Conservation (phyloP, 2,329 filamentous ascomycete genomes). For the Trichoderma sp. region DNA sequence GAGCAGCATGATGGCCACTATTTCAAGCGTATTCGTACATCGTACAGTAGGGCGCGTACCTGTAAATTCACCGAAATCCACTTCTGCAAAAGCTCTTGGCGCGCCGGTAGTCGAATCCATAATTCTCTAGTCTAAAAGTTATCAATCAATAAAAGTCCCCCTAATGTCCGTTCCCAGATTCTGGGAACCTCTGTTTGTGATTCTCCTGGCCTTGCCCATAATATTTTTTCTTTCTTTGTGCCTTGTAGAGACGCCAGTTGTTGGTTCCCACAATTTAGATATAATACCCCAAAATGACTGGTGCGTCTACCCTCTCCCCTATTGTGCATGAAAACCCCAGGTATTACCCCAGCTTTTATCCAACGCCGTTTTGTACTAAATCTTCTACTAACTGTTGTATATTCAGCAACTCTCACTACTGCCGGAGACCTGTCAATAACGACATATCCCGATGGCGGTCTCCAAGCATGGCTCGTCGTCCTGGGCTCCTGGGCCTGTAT, state of each 20-base stretch:
- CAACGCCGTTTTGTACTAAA: not conserved
- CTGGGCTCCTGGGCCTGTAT: conserved; percentile 69
- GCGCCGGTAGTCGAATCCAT: conserved; percentile 3
- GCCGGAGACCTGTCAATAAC: conserved; percentile 13
- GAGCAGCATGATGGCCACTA: too few relatives aligned
- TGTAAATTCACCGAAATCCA: conserved; percentile 14
- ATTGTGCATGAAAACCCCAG: not conserved
- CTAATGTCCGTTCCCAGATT: not conserved
- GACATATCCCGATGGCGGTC: conserved; percentile 68
- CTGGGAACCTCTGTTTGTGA: conserved; percentile 6
- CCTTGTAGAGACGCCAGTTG: not conserved
- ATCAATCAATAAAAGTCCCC: not conserved
- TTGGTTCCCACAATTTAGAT: not conserved
- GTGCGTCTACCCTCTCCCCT: conserved; percentile 4
- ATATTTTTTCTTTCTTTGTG: not conserved
- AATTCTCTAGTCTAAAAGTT: not conserved
- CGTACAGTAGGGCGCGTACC: not conserved
- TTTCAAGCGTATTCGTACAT: not conserved
- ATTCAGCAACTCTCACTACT: not conserved
- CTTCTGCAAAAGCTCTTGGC: conserved; percentile 7
- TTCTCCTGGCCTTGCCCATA: not conserved
- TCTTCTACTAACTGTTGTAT: not conserved
- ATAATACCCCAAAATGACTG: conserved; percentile 15
- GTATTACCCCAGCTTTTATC: not conserved
- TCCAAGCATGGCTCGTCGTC: conserved; percentile 69